Base-by-base conservation (phyloP, 2,329 filamentous ascomycete species). In the Pseudocercospora vitis region DNA sequence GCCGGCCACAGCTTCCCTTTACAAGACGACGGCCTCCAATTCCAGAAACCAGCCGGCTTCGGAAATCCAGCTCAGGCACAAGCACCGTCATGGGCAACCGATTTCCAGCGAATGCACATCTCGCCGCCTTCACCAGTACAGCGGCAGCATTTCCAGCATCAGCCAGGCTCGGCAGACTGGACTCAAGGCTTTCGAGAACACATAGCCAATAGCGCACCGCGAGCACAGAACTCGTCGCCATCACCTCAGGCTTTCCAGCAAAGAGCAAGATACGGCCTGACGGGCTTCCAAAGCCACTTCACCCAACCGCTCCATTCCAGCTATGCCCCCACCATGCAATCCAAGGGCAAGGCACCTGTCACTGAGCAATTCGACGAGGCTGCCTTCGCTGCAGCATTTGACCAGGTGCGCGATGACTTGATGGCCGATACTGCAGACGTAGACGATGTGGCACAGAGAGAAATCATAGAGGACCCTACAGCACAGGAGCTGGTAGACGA, bases 161-260 rank as follows among this genome's bases (percentile, higher is more conserved):
- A 56, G 66, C 55, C 60, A n/a, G 55, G 45, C 40, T 51, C 53
- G 26, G 49, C 58, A 23, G 67, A 73, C 74, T 72, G 86, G 84
- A 84, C 82, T 48, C 75, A 81, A 63, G 83, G 85, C 60, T 86
- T 86, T 63, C 67, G 80, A 62, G 68, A 69, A 19, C 75, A 76
- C 28, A 63, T 66, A 24, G 69, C 72, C 33, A 73, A 75, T 52
- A 47, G 35, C 23, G 61, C 63, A n/a, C 64, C 65, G 7, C 59
- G 62, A 54, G 58, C 63, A 11, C 63, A 65, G 49, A 53, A 56
- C 28, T 63, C 63, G 9, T 52, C 60, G 9, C 57, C 61, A 8
- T 65, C 65, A 14, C 66, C 67, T 6, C 56, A 63, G 9, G 65
- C 65, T 2, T 68, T 69, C 33, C 66, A 68, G 58, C 65, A 67